Base-by-base conservation (phyloP, 2,329 filamentous ascomycete genomes). In the Thermoascus crustaceus region DNA sequence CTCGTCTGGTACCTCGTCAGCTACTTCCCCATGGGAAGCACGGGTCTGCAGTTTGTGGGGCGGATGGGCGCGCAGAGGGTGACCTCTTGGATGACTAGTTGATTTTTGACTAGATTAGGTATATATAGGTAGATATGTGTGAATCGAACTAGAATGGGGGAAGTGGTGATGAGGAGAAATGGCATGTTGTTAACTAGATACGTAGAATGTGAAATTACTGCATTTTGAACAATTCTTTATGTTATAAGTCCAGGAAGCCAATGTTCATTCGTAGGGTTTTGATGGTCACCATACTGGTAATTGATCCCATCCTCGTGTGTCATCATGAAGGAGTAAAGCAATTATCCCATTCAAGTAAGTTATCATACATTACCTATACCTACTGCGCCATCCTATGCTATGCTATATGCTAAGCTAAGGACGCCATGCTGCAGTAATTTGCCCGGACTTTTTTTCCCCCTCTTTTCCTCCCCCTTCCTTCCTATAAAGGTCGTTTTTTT, bases 11-110 rank as follows among this genome's bases (percentile, higher is more conserved):
- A 96, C 65, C 72, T 95, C 30, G 80, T 96, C 61, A 94, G 85
- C 64, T 98, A 98, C 63, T 96, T 96, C 54, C 91, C 91, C 17
- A 94, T 96, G 88, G 91, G 91, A 25, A 85, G 84, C 38, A 84
- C 81, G 37, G 86, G 91, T 26, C 67, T 98, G 46, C 81, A 89
- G 40, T 77, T 94, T 47, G 87, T 87, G 39, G 85, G 87, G 27
- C 79, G 78, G 3, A 91, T 94, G 55, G 91, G 89, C 14, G 85
- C 82, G 13, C 81, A 80, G 55, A 76, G 88, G 54, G 84, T 93
- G 23, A 76, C 85, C 4, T 76, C 87, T 35, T 96, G 89, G 91
- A 81, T 95, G 76, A 80, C 76, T 31, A 80, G 83, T 40, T 94
- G 44, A 49, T 30, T 22, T 38, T 13, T 4, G 11, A 34, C 22